These are phyloP conservation scores for Arabis alpina DNA, from an alignment of 345 rosid species.

Conservation along the genomic window DNA sequence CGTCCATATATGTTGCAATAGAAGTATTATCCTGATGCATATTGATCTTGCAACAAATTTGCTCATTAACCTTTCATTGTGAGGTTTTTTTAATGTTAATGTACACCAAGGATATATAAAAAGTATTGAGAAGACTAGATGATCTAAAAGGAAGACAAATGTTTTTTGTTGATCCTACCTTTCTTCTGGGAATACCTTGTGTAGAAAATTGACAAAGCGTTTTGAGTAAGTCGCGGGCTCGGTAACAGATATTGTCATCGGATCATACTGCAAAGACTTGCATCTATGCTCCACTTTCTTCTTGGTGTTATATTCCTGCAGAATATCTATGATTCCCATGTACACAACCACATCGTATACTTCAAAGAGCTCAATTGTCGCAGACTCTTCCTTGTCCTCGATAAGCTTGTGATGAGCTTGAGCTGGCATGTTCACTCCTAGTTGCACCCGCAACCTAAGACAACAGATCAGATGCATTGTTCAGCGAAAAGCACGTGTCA, in stretches of 20 bases:
- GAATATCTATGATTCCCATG: constrained; percentile 89
- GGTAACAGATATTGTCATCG: constrained; percentile 61
- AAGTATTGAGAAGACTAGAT: constrained; percentile 13
- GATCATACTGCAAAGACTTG: constrained; percentile 73
- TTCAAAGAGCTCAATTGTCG: constrained; percentile 78
- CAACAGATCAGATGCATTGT: not conserved
- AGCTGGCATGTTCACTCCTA: constrained; percentile 98
- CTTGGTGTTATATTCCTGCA: constrained; percentile 81
- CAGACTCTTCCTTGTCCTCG: constrained; percentile 51
- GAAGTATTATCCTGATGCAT: not conserved
- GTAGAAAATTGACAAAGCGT: constrained; percentile 74
- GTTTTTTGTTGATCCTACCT: constrained; percentile 26
- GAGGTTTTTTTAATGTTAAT: constrained; percentile 20
- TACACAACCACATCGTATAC: constrained; percentile 88
- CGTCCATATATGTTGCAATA: not conserved
- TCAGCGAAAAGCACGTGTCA: constrained; percentile 10
- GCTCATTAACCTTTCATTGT: constrained; percentile 1
- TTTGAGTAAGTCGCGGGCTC: constrained; percentile 73
- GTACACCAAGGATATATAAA: constrained; percentile 32
- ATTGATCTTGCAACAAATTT: constrained; percentile 18
- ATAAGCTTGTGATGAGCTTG: constrained; percentile 70
- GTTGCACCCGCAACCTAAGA: constrained; percentile 75
- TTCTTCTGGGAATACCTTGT: constrained; percentile 64
- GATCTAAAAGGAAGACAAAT: constrained; percentile 6
- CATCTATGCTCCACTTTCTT: constrained; percentile 75